Evolutionary conservation across 2,329 filamentous ascomycete genomes (phyloP).

Genomic region (Ceratocystiopsis sp.): DNA sequence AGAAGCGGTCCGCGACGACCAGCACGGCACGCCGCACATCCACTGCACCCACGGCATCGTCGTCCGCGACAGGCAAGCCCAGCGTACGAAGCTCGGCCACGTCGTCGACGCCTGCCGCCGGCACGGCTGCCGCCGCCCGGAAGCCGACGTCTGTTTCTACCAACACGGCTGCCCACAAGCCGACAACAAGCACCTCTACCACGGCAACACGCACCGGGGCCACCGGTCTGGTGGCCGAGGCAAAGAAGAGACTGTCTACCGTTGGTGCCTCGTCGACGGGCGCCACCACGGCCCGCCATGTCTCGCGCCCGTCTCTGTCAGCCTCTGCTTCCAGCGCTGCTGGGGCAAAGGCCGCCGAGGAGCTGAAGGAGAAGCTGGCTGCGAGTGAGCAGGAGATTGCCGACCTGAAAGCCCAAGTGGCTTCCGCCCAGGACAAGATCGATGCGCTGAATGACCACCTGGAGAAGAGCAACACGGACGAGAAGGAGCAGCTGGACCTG

Average conservation of each 20-base stretch:
- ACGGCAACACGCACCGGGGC: constrained; percentile 15
- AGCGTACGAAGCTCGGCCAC: not conserved
- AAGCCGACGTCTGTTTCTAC: constrained; percentile 10
- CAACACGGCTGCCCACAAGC: constrained; percentile 11
- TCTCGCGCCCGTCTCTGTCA: constrained; percentile 21
- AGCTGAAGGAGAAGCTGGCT: constrained; percentile 40
- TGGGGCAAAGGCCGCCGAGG: constrained; percentile 38
- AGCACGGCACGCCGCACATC: constrained; percentile 18
- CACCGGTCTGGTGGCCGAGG: constrained; percentile 25
- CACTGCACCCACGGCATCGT: constrained; percentile 8
- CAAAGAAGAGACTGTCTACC: constrained; percentile 41
- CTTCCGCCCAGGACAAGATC: constrained; percentile 37
- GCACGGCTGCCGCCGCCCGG: constrained; percentile 17
- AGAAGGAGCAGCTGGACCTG: constrained; percentile 26
- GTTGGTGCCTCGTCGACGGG: constrained; percentile 23
- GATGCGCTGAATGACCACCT: constrained; percentile 35
- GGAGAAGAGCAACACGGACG: constrained; percentile 24
- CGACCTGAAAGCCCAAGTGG: constrained; percentile 37
- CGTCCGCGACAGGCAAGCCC: not conserved
- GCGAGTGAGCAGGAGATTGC: constrained; percentile 41
- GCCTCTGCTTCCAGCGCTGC: constrained; percentile 20
- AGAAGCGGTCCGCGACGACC: constrained; percentile 15
- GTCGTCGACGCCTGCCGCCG: not conserved
- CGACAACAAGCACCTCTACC: constrained; percentile 19
- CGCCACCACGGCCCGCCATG: constrained; percentile 23